Percentiles rank a stretch among this genome's conserved stretches.
Conservation (phyloP, 768 basidiomycete species). For the Crassisporium funariophilum region DNA sequence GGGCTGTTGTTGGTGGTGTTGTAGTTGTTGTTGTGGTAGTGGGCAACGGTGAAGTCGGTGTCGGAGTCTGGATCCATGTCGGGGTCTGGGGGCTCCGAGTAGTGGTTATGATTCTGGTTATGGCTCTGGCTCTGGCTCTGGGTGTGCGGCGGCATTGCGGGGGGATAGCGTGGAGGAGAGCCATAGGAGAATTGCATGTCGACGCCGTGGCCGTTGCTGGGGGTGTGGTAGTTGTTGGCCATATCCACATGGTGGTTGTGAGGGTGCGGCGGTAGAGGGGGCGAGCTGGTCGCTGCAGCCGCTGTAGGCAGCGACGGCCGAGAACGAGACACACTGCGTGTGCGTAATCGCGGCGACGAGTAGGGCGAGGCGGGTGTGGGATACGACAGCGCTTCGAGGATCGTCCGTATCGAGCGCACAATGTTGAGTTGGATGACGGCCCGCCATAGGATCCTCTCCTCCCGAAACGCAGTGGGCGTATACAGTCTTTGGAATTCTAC, state of each 20-base stretch:
- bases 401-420: conserved; percentile 73
- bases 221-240: conserved; percentile 12
- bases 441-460: conserved; percentile 81
- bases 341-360: conserved; percentile 36
- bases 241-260: conserved; percentile 18
- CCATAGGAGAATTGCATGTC: conserved; percentile 28
- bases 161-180: conserved; percentile 24
- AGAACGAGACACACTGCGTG: conserved; percentile 36
- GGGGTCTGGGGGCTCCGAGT: conserved; percentile 17
- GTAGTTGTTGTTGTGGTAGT: conserved; percentile 18
- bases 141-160: conserved; percentile 21
- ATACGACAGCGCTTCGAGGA: conserved; percentile 57
- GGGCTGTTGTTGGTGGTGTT: conserved; percentile 20
- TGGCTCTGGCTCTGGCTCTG: too few species aligned
- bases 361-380: conserved; percentile 38
- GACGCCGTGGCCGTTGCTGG: conserved; percentile 18
- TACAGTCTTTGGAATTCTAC: conserved; percentile 82
- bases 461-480: conserved; percentile 70
- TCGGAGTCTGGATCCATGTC: conserved; percentile 28
- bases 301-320: conserved; percentile 18
- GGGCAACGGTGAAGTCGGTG: conserved; percentile 21
- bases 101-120: conserved; percentile 18
- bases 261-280: conserved; percentile 22
- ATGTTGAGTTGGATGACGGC: conserved; percentile 83
- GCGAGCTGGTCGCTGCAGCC: conserved; percentile 16